Conservation (phyloP, 306 rosid genomes). For the Casuarina glauca region DNA sequence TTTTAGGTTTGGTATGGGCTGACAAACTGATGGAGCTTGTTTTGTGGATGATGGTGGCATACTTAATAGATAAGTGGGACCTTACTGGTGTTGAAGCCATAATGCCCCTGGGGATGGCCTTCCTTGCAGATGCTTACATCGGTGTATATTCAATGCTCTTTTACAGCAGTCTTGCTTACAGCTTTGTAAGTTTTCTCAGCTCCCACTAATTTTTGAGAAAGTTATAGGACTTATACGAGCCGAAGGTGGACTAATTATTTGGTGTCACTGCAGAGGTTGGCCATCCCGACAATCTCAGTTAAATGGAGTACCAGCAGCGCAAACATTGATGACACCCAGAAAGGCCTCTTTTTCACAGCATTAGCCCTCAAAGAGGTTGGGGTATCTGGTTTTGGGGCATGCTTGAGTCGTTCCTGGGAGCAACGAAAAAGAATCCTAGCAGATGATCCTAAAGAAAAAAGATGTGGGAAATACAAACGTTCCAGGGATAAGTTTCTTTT, state of each 20-base stretch:
- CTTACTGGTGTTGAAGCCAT: constrained; percentile 19
- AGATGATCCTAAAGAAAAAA: background rate
- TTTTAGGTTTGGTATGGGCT: constrained; percentile 19
- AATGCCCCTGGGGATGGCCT: constrained; percentile 21
- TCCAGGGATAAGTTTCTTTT: background rate
- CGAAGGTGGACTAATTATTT: background rate
- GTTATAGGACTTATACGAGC: too few relatives aligned
- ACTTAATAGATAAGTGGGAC: constrained; percentile 27
- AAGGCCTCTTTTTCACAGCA: background rate
- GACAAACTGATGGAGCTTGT: background rate
- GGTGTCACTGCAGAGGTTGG: constrained; percentile 14
- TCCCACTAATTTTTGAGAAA: too few relatives aligned
- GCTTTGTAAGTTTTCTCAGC: constrained; percentile 13
- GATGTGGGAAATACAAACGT: background rate
- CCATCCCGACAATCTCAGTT: background rate
- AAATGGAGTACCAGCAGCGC: background rate
- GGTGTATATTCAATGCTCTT: constrained; percentile 19
- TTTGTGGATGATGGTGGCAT: constrained; percentile 18
- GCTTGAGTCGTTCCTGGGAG: background rate
- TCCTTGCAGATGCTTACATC: constrained; percentile 21
- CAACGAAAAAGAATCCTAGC: background rate
- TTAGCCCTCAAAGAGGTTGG: constrained; percentile 14
- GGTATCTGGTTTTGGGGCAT: background rate
- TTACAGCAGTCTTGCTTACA: constrained; percentile 21
- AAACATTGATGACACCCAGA: background rate